phyloP scores from a whole-genome alignment of 495 filamentous ascomycete species.

The Echria macrotheca region DNA sequence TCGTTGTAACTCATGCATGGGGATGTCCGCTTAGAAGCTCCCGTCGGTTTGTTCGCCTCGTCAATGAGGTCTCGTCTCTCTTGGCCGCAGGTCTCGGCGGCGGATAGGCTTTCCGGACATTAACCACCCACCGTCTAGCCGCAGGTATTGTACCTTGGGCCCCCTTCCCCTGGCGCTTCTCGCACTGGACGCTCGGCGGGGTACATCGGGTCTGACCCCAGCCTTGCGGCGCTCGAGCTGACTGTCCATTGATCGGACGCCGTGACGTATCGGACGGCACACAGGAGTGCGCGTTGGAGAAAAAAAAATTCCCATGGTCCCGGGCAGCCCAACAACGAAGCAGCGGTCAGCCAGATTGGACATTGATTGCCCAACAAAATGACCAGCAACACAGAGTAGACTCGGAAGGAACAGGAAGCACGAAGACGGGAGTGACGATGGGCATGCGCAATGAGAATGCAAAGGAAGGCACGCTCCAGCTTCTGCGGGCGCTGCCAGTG shows the following conservation, averaged over 20 bases:
- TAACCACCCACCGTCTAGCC: constrained; percentile 3
- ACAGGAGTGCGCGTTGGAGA: neutral
- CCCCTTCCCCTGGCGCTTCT: constrained; percentile 4
- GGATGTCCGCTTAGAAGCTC: constrained; percentile 1
- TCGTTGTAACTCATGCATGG: too few species aligned
- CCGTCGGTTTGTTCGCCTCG: neutral
- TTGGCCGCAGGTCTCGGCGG: constrained; percentile 2
- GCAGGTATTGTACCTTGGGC: constrained; percentile 4
- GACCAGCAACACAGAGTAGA: neutral
- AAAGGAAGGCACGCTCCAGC: neutral
- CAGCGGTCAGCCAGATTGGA: constrained; percentile 4
- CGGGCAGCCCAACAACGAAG: constrained; percentile 2
- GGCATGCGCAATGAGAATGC: neutral
- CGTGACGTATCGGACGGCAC: constrained; percentile 3
- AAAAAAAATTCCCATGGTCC: constrained; percentile 1
- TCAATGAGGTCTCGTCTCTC: neutral
- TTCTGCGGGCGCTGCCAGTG: too few species aligned
- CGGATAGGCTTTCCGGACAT: constrained; percentile 10
- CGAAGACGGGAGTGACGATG: neutral
- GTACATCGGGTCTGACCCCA: constrained; percentile 15
- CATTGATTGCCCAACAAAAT: neutral
- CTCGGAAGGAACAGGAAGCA: constrained; percentile 1
- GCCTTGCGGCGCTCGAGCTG: constrained; percentile 6
- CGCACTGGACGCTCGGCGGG: neutral
- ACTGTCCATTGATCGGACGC: constrained; percentile 8